Base-by-base conservation (phyloP, 75 land plant genomes). In the Larix kaempferi region DNA sequence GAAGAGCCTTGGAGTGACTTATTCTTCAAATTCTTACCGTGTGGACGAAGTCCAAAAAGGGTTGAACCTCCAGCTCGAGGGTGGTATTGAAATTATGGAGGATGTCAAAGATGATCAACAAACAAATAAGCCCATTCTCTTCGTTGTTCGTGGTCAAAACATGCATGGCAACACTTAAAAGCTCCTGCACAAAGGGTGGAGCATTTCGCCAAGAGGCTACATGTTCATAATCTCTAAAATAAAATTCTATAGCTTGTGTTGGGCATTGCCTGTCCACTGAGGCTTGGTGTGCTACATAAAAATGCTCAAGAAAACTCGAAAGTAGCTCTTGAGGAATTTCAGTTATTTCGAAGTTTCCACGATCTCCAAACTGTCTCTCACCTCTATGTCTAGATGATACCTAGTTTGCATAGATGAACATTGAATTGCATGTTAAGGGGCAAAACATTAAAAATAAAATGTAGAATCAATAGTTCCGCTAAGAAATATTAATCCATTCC, bases 311-410 rank as follows among this genome's bases (percentile, higher is more conserved):
- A 97, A 97, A 11, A 96, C 95, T 23, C 92, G 81, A 76, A 97
- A 97, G 81, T 94, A 97, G 87, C 92, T 89, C 74, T 89, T 92
- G 12, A 97, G 87, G 79, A 97, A 97, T 61, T 97, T 97, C 54
- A 89, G 83, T 79, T 97, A 97, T 87, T 97, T 98, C 7, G 95
- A 88, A 4, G 98, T 97, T 83, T 94, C 98, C 27, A 94, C 89
- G n/a, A 97, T 93, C 83, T 97, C 99, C 0, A 97, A 86, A 76
- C 89, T 89, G 85, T 97, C 99, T 56, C 95, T 79, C 37, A 97
- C 99, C 82, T 97, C 98, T 78, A 84, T 89, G 52, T 91, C 99
- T 84, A 97, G 87, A 78, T 89, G 88, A 60, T 89, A 78, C 85
- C 99, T 83, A 29, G 69, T 74, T 81, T 89, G 87, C 82, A 94